Base-by-base conservation (phyloP, 805 yeast genomes). In the Metschnikowia koreensis region DNA sequence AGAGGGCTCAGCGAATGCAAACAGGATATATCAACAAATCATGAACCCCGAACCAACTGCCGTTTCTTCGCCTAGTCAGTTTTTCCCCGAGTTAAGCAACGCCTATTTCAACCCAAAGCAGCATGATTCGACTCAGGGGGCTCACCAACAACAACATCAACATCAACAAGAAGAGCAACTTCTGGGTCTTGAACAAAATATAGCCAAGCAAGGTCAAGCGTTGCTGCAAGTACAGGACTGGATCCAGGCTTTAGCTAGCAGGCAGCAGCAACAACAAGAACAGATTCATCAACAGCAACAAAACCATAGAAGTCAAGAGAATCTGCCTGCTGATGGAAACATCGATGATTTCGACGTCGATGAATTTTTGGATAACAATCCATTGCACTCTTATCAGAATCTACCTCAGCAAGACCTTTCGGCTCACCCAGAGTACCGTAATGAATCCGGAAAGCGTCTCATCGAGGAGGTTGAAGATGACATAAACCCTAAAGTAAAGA, bases 201-300 rank as follows among this genome's bases (percentile, higher is more conserved):
- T 80, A 10, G 65, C 66, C 45, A 75, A 72, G 58, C 82, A 81
- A 56, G 82, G 82, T 11, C 77, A 74, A 54, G 75, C 82, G 3
- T 71, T 81, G 48, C 80, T 73, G 61, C 83, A 80, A 60, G 81
- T 79, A 1, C 81, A 79, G 60, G 84, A 81, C 53, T 80, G 83
- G 83, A 73, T 80, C 44, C 77, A 71, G 48, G 73, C 57, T 26
- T 44, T 59, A 36, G 59, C 61, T 6, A 52, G 42, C 33, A 47
- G 52, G 34, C 60, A 61, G 17, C 60, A 56, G 43, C 58, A 60
- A 26, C 60, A 60, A 26, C 62, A 60, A 41, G 55, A 55, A 41
- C 60, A 59, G 41, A 29, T 56, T 12, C 59, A 55, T n/a, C 52
- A 57, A 44, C 55, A 52, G 39, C 52, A 56, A 43, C 51, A 47